Evolutionary conservation across 495 filamentous ascomycete species (phyloP), one percentile per base, ranked within the genome.

Genomic region (Talaromyces stipitatus): DNA sequence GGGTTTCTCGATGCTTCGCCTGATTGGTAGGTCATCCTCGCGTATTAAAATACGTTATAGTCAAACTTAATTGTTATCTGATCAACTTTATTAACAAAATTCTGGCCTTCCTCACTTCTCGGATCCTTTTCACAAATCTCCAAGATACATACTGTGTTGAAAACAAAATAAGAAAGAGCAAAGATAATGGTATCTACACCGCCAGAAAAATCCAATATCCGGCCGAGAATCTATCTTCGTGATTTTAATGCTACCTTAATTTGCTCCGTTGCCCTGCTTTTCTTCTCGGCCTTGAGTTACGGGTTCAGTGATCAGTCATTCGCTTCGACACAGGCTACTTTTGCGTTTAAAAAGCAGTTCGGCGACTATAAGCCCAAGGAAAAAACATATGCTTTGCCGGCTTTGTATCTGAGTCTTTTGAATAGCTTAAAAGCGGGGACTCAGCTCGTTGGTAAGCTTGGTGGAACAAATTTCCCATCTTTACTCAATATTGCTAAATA

Each of bases 281-380:
- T 32, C 27, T 64, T 63, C 22, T 66, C 62, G 41, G 66, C 67
- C 24, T 62, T 72, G 57, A 72, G 70, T 51, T 73, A 70, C 66
- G 69, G 69, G 10, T 65, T 72, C 53, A 68, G 67, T 50, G 64
- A 71, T 27, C 67, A 69, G 43, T 69, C 62, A 0, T 68, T 73
- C 52, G 62, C 63, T 2, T 65, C 67, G 1, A 62, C 61, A 8
- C 70, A 72, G 54, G 67, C 70, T 1, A 73, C 70, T 69, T 56
- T 61, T 29, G 36, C 67, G 0, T 73, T 68, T 45, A 58, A 50
- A 0, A 60, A 58, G 38, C 62, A 70, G 47, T 73, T 73, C 33
- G 70, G 70, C 12, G 54, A 57, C 6, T 72, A 67, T 47, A 29
- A 66, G 45, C 53, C 57, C 9, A 58, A 22, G 23, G 66, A 56